These are phyloP conservation scores for Lycium ferocissimum DNA, from an alignment of 257 asterid genomes.

Conservation along the genomic window DNA sequence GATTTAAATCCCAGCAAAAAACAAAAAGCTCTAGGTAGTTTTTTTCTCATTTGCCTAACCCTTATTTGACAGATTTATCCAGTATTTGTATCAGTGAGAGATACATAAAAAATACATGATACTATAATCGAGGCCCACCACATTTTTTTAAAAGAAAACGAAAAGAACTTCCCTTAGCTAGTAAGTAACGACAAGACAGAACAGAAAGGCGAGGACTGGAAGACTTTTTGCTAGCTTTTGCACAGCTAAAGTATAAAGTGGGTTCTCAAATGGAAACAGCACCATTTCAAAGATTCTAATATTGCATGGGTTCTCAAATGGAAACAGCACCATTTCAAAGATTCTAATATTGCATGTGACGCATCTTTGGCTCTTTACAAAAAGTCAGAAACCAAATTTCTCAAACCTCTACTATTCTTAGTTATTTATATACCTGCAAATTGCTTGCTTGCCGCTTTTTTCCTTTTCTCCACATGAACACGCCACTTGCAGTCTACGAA, in stretches of 20 bases:
- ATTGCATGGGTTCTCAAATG: conserved; percentile 23
- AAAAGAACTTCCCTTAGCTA: background rate
- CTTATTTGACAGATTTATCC: background rate
- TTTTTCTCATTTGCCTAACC: background rate
- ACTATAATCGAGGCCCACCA: too few relatives aligned
- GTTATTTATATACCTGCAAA: conserved; percentile 10
- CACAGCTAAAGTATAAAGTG: conserved; percentile 20
- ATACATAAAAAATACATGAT: background rate
- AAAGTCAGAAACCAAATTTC: conserved; percentile 2
- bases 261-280: conserved; percentile 12
- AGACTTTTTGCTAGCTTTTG: conserved; percentile 10
- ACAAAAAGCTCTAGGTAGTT: too few relatives aligned
- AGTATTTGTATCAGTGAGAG: too few relatives aligned
- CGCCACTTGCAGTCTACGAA: background rate
- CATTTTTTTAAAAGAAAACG: background rate
- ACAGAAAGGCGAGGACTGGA: background rate
- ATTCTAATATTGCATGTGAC: conserved; percentile 30
- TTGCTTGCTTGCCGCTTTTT: background rate
- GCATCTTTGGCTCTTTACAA: background rate
- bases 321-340: conserved; percentile 24
- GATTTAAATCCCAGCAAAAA: too few relatives aligned
- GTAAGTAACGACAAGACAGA: background rate
- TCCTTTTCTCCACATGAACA: conserved; percentile 16
- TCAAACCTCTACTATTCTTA: background rate
- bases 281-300: conserved; percentile 26